Evolutionary conservation across 1,284 basidiomycete genomes (phyloP).

Genomic region (Meira nashicola): DNA sequence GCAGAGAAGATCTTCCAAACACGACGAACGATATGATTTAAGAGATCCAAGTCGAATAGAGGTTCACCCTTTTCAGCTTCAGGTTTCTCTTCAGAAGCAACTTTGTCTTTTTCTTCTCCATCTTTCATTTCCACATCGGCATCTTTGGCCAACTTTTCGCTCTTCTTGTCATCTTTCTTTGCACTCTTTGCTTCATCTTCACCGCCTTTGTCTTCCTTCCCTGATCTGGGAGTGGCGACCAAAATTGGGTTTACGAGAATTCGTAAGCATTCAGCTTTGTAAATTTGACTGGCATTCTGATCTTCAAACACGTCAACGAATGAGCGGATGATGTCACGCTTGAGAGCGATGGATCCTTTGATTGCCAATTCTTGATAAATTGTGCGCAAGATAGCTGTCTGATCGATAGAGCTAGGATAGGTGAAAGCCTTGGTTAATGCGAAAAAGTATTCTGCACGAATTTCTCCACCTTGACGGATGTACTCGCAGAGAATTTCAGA

Average conservation of each 20-base stretch:
- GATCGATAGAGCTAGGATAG: conserved; percentile 74
- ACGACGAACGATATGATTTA: conserved; percentile 66
- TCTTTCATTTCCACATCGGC: conserved; percentile 12
- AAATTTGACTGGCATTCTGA: conserved; percentile 64
- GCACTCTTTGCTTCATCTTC: conserved; percentile 9
- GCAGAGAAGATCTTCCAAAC: conserved; percentile 76
- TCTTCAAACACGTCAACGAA: conserved; percentile 82
- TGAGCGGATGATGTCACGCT: conserved; percentile 74
- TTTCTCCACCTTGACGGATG: conserved; percentile 58
- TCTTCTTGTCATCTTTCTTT: conserved; percentile 12
- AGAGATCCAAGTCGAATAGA: conserved; percentile 67
- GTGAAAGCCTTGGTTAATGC: conserved; percentile 80
- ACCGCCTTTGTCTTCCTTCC: conserved; percentile 54
- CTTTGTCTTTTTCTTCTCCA: conserved; percentile 24
- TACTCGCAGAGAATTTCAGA: conserved; percentile 56
- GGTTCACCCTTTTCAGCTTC: conserved; percentile 45
- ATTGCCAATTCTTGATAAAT: conserved; percentile 78
- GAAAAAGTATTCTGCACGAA: conserved; percentile 78
- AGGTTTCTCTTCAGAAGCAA: neutral
- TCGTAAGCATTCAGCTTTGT: conserved; percentile 82
- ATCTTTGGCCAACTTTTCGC: neutral
- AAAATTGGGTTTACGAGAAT: conserved; percentile 84
- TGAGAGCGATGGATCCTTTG: conserved; percentile 61
- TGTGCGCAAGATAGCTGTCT: conserved; percentile 76
- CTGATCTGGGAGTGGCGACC: conserved; percentile 56